Evolutionary conservation across 176 grass and related monocot genomes (phyloP).

Genomic region (Puya raimondii): DNA sequence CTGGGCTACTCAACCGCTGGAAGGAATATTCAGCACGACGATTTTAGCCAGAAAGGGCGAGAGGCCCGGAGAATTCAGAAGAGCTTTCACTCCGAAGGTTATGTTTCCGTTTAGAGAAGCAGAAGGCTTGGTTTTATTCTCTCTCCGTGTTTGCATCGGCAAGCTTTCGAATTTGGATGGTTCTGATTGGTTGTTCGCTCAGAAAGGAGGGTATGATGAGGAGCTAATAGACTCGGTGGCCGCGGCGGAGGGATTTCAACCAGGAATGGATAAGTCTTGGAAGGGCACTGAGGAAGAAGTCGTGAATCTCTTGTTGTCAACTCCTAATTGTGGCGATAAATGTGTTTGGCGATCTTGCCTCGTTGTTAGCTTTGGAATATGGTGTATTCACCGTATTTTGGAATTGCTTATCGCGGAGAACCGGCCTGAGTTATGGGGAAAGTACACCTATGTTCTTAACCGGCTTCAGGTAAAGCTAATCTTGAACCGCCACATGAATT

Average conservation of each 20-base stretch:
- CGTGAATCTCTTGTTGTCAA: slow-evolving; percentile 4
- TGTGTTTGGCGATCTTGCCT: slow-evolving; percentile 24
- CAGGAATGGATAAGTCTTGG: neutral
- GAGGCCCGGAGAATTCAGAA: neutral
- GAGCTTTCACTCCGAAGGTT: neutral
- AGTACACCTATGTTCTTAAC: slow-evolving; percentile 38
- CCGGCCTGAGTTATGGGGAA: slow-evolving; percentile 20
- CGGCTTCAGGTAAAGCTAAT: slow-evolving; percentile 36
- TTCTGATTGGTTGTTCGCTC: slow-evolving; percentile 10
- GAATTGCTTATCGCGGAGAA: slow-evolving; percentile 16
- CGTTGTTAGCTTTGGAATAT: slow-evolving; percentile 37
- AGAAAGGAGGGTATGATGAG: slow-evolving; percentile 11
- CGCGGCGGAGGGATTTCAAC: neutral
- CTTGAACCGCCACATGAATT: neutral
- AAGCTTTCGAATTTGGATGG: slow-evolving; percentile 16
- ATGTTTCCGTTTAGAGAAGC: slow-evolving; percentile 17
- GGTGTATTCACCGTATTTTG: slow-evolving; percentile 29
- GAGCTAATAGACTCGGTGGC: slow-evolving; percentile 10
- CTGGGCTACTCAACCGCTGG: slow-evolving; percentile 9
- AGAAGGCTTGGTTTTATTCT: slow-evolving; percentile 17
- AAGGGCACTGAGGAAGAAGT: slow-evolving; percentile 9
- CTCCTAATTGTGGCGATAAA: slow-evolving; percentile 26
- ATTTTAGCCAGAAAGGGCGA: neutral
- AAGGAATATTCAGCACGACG: slow-evolving; percentile 12
- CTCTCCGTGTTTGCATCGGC: slow-evolving; percentile 20